Evolutionary conservation across 495 filamentous ascomycete genomes (phyloP).

Genomic region (Aspergillus mulundensis): DNA sequence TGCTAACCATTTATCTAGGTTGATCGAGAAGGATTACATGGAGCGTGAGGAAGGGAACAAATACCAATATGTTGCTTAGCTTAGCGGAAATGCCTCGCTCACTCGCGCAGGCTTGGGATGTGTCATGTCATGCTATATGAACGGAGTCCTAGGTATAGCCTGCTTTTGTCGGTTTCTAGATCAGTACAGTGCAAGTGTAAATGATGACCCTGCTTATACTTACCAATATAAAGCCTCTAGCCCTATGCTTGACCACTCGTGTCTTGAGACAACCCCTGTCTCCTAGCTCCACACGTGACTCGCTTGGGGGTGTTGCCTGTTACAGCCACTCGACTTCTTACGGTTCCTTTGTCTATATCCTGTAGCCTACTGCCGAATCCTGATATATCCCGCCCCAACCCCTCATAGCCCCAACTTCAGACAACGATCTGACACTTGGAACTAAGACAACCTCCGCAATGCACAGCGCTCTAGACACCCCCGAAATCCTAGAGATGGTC

Average conservation of each 20-base stretch:
- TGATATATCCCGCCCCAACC: too few species aligned
- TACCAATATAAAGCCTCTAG: too few species aligned
- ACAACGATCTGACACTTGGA: too few species aligned
- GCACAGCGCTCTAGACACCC: too few species aligned
- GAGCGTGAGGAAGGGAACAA: constrained; percentile 72
- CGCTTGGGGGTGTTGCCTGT: too few species aligned
- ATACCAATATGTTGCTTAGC: constrained; percentile 78
- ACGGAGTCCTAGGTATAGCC: neutral
- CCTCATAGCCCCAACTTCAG: too few species aligned
- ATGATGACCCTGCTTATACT: neutral
- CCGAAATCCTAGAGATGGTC: too few species aligned
- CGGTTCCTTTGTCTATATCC: too few species aligned
- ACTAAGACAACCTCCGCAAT: neutral
- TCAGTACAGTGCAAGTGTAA: neutral
- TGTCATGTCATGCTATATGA: neutral
- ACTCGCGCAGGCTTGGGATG: neutral
- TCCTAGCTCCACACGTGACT: neutral
- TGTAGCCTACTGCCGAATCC: too few species aligned
- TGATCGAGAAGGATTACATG: constrained; percentile 96
- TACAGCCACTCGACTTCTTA: too few species aligned
- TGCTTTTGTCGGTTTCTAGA: neutral
- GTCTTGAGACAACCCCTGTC: too few species aligned
- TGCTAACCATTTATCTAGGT: constrained; percentile 39
- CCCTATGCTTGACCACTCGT: too few species aligned
- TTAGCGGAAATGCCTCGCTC: neutral